These are phyloP conservation scores for Nyctanthes arbortristis DNA, from an alignment of 257 asterid genomes.

Conservation along the genomic window DNA sequence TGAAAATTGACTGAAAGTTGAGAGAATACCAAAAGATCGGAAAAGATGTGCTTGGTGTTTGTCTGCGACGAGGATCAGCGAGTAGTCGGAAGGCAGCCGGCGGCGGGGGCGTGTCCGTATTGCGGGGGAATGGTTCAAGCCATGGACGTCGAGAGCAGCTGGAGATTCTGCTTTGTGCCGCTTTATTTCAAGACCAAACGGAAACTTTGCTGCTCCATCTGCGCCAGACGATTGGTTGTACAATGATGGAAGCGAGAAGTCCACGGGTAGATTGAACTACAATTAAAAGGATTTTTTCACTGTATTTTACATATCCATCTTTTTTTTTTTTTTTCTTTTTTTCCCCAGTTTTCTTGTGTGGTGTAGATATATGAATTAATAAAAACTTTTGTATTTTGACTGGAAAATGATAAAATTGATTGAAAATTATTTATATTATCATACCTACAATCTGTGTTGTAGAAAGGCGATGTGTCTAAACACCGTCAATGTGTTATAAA, in stretches of 20 bases:
- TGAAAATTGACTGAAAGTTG: not conserved
- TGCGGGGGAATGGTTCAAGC: slow-evolving; percentile 93
- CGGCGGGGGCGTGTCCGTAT: slow-evolving; percentile 85
- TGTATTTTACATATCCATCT: too few species aligned
- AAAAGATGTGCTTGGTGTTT: slow-evolving; percentile 71
- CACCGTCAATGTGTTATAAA: too few species aligned
- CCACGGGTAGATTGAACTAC: too few species aligned
- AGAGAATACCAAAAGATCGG: not conserved
- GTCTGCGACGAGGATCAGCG: slow-evolving; percentile 88
- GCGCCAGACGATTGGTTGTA: slow-evolving; percentile 60
- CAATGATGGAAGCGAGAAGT: slow-evolving; percentile 37
- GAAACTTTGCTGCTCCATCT: slow-evolving; percentile 60
- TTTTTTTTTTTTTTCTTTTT: too few species aligned
- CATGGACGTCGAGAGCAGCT: slow-evolving; percentile 74
- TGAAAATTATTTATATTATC: too few species aligned
- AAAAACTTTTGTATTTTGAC: too few species aligned
- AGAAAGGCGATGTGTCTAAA: too few species aligned
- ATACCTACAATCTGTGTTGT: too few species aligned
- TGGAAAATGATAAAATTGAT: too few species aligned
- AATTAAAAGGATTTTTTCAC: too few species aligned
- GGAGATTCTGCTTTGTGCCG: slow-evolving; percentile 85
- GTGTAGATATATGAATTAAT: too few species aligned
- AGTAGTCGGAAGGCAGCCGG: slow-evolving; percentile 69
- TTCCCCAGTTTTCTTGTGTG: too few species aligned
- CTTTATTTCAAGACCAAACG: slow-evolving; percentile 73